Evolutionary conservation across 108 stramenopile species (phyloP).

Genomic region (Pseudonitzschia pungens): DNA sequence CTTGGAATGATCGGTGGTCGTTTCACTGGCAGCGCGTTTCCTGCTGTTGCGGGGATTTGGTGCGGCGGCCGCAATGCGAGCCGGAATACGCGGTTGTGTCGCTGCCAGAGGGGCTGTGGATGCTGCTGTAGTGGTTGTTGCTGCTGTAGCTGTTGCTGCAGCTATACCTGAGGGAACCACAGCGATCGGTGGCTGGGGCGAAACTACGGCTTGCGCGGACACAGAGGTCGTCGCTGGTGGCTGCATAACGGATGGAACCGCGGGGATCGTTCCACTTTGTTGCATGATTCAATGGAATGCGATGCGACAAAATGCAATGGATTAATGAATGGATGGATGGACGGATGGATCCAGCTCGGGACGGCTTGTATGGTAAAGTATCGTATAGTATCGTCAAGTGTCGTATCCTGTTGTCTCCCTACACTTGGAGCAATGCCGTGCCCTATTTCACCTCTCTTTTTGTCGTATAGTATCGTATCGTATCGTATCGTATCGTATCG

Average conservation of each 20-base stretch:
- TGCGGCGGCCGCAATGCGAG: too few species aligned
- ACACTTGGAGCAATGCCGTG: too few species aligned
- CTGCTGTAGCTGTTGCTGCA: background rate
- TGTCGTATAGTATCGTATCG: slow-evolving; percentile 18
- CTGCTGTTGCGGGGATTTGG: background rate
- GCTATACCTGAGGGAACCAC: too few species aligned
- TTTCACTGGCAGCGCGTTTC: background rate
- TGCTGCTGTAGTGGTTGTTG: background rate
- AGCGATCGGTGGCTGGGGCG: too few species aligned
- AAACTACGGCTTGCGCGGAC: too few species aligned
- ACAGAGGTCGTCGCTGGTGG: background rate
- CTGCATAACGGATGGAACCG: background rate
- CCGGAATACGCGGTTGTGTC: background rate
- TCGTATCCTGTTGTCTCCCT: slow-evolving; percentile 29
- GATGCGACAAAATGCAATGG: background rate
- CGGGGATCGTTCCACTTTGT: background rate
- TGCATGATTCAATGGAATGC: background rate
- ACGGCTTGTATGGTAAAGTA: too few species aligned
- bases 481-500: background rate
- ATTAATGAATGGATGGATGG: too few species aligned
- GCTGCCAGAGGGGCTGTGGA: background rate
- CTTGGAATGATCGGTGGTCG: too few species aligned
- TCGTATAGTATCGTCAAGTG: background rate
- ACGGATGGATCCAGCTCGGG: too few species aligned
- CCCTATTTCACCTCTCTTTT: too few species aligned